Base-by-base conservation (phyloP, 192 early-diverging fungal species). In the Spizellomyces sp. region DNA sequence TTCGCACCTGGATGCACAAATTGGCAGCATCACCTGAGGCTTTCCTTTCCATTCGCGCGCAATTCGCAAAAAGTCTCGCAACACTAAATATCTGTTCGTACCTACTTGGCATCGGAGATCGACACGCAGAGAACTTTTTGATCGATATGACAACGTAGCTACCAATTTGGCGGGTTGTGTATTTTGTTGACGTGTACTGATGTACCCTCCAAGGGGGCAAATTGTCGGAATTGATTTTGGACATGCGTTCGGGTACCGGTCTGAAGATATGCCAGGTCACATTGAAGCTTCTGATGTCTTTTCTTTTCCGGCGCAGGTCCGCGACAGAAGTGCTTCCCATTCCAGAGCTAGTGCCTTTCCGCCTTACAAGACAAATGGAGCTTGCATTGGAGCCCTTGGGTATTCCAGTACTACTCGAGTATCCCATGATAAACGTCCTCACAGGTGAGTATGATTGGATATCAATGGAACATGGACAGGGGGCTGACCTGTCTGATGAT, bases 191-290 rank as follows among this genome's bases (percentile, higher is more conserved):
- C 27, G 27, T 36, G 27, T 36, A 12, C 12, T 54, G 50, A 54
- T 2, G 14, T 2, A n/a, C 0, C 45, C 15, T 45, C 44, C 27
- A 54, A 89, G 77, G 27, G 91, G 92, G 10, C 78, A 82, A 41
- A 68, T 93, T 15, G 81, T 93, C 17, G 84, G 86, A 0, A 93
- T 93, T 70, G 92, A 93, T 80, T 93, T 93, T 69, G 92, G 92
- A 0, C 90, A 93, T 65, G 92, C 92, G 4, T 93, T 93, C 78
- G 92, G 92, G 70, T 80, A 73, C 42, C 59, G 12, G 6, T 19
- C 9, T 46, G 2, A 75, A 42, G 22, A 58, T 69, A 71, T 21
- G 0, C 27, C 27, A 36, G 27, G 27, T 36, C 27, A 36, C 27
- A 2, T 36, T 36, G 27, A 36, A 36, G 27, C 27, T 36, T 36